Conservation (phyloP, 2,329 filamentous ascomycete species). For the Colletotrichum neosansevieriae region DNA sequence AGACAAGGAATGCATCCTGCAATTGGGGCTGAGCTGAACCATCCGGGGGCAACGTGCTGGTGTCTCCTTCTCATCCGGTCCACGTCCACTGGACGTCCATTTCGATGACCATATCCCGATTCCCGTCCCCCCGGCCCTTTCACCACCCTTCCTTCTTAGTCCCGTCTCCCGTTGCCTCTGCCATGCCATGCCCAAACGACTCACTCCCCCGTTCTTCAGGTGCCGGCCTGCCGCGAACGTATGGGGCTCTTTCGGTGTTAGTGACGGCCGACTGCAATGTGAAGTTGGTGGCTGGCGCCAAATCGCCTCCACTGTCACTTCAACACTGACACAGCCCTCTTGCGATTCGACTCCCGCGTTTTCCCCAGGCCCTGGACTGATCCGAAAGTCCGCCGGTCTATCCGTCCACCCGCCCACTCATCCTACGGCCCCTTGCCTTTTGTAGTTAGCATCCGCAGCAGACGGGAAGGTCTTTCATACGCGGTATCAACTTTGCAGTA, state of each 20-base stretch:
- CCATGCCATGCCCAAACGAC: no score
- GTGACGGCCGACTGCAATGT: constrained; percentile 4
- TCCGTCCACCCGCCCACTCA: constrained; percentile 6
- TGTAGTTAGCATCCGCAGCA: background rate
- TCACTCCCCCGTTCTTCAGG: background rate
- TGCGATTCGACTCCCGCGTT: constrained; percentile 5
- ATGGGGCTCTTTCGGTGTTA: constrained; percentile 23
- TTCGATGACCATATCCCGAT: background rate
- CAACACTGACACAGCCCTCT: constrained; percentile 24
- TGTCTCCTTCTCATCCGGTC: background rate
- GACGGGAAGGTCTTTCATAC: background rate
- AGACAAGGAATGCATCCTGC: constrained; percentile 12
- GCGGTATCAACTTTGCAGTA: background rate
- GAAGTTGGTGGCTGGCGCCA: constrained; percentile 6
- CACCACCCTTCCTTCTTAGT: no score
- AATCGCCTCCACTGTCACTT: constrained; percentile 6
- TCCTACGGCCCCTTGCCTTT: background rate
- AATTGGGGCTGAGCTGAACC: constrained; percentile 24
- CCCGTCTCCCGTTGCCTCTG: background rate
- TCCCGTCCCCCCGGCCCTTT: background rate
- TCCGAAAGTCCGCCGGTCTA: constrained; percentile 12
- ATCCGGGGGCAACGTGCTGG: background rate
- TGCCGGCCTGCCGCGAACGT: constrained; percentile 30
- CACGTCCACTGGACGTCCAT: background rate
- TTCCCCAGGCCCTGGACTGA: background rate